A percentile compares a stretch with the other conserved stretches of the same genome.
Evolutionary conservation across 257 asterid genomes (phyloP).

Genomic region (Haberlea rhodopensis): DNA sequence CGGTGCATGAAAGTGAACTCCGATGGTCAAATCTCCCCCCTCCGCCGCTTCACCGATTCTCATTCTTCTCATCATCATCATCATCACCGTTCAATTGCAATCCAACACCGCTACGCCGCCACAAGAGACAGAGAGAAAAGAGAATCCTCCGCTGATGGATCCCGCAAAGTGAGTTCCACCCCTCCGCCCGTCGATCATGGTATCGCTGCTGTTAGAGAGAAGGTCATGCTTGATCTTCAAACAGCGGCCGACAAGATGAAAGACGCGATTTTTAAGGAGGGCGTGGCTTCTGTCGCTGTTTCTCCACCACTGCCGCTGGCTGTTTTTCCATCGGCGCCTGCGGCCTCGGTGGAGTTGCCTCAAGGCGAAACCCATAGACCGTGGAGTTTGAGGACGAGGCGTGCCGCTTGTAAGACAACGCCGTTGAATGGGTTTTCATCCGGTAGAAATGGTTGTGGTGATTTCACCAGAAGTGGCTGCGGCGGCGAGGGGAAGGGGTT

Average conservation of each 20-base stretch:
- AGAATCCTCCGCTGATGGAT: constrained; percentile 24
- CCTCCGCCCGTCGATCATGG: constrained; percentile 40
- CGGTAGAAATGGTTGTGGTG: constrained; percentile 20
- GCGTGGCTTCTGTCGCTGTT: constrained; percentile 25
- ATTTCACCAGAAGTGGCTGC: constrained; percentile 18
- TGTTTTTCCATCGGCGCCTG: constrained; percentile 24
- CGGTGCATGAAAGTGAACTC: no score
- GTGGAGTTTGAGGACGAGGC: constrained; percentile 79
- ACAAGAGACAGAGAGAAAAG: constrained; percentile 28
- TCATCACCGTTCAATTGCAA: no score
- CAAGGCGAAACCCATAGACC: constrained; percentile 38
- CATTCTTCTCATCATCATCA: constrained; percentile 30
- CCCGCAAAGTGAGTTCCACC: constrained; percentile 27
- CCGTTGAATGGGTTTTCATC: constrained; percentile 17
- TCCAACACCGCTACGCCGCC: constrained; percentile 41
- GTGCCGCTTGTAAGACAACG: constrained; percentile 45
- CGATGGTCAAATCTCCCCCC: no score
- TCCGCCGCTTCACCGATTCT: constrained; percentile 34
- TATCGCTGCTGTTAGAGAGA: constrained; percentile 64
- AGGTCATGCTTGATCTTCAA: no score
- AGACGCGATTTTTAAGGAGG: no score
- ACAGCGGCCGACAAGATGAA: no score
- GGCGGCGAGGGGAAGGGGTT: constrained; percentile 32
- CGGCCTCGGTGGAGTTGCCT: constrained; percentile 29
- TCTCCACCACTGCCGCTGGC: constrained; percentile 30